These are phyloP conservation scores for Marvania coccoides DNA, from an alignment of 139 green algal genomes.

Conservation along the genomic window DNA sequence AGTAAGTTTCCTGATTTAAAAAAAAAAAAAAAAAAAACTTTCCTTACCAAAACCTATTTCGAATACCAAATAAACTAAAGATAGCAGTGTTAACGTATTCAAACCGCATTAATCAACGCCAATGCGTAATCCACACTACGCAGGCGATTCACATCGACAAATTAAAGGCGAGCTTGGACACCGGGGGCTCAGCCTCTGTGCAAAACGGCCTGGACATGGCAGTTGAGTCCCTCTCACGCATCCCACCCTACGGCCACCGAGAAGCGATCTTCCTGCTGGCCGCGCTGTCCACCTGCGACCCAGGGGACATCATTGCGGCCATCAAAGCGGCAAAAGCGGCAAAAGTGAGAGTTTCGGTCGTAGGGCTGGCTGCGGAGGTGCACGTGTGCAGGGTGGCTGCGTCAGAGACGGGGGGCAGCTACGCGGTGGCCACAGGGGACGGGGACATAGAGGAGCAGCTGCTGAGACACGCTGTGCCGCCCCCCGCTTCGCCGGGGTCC, in stretches of 20 bases:
- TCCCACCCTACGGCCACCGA: constrained; percentile 83
- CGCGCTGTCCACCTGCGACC: constrained; percentile 82
- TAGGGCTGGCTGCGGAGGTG: constrained; percentile 75
- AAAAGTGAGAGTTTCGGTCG: constrained; percentile 55
- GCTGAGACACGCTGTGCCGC: constrained; percentile 52
- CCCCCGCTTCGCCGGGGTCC: constrained; percentile 29
- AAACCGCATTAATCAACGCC: too few relatives aligned
- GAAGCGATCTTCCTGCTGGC: constrained; percentile 84
- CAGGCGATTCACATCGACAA: constrained; percentile 49
- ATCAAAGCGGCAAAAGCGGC: constrained; percentile 53
- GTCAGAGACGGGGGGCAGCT: constrained; percentile 72
- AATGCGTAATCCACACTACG: neutral
- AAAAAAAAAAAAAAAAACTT: too few relatives aligned
- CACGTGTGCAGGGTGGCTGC: constrained; percentile 54
- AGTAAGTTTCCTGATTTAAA: constrained; percentile 11
- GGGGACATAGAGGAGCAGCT: constrained; percentile 66
- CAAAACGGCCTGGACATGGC: constrained; percentile 81
- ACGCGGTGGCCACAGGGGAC: constrained; percentile 66
- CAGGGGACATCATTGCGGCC: constrained; percentile 61
- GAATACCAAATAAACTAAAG: too few relatives aligned
- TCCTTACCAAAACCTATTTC: too few relatives aligned
- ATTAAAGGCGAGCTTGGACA: constrained; percentile 36
- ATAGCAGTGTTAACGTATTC: too few relatives aligned
- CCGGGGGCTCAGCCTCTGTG: constrained; percentile 62
- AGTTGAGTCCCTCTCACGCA: constrained; percentile 42